phyloP scores from a whole-genome alignment of 23 red algal species.

The Gracilaria vermiculophylla region DNA sequence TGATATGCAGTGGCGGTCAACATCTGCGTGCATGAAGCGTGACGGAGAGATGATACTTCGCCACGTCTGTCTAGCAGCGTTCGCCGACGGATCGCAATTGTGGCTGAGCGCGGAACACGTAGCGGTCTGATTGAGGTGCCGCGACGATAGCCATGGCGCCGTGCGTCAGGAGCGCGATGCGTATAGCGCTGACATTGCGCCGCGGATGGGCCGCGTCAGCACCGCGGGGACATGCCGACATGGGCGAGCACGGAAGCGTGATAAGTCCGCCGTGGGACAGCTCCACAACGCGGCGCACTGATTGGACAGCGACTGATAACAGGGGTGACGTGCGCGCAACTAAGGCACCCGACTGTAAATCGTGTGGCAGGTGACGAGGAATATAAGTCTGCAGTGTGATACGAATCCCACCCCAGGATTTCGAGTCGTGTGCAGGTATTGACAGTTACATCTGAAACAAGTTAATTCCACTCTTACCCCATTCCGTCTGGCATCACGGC shows the following conservation, averaged over 20 bases:
- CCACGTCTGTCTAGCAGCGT: slow-evolving; percentile 12
- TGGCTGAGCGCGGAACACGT: slow-evolving; percentile 15
- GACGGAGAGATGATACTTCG: neutral
- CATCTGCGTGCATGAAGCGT: neutral
- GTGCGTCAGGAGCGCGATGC: neutral
- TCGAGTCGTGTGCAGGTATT: too few relatives aligned
- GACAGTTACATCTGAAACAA: too few relatives aligned
- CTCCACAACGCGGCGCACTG: neutral
- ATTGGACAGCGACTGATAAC: slow-evolving; percentile 1
- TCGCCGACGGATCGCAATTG: slow-evolving; percentile 19
- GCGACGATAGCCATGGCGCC: neutral
- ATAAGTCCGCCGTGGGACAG: too few relatives aligned
- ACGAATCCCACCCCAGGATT: too few relatives aligned
- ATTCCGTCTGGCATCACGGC: too few relatives aligned
- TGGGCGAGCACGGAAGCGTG: too few relatives aligned
- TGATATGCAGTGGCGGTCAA: neutral
- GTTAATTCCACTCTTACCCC: too few relatives aligned
- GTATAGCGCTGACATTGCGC: neutral
- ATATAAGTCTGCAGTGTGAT: too few relatives aligned
- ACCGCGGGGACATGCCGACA: too few relatives aligned
- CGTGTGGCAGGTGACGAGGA: neutral
- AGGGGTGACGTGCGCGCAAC: too few relatives aligned
- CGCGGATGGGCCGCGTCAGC: too few relatives aligned
- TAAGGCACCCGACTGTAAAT: neutral
- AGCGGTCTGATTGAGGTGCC: neutral